phyloP scores from a whole-genome alignment of 305 asterid species.

The Fraxinus xanthoxyloides region DNA sequence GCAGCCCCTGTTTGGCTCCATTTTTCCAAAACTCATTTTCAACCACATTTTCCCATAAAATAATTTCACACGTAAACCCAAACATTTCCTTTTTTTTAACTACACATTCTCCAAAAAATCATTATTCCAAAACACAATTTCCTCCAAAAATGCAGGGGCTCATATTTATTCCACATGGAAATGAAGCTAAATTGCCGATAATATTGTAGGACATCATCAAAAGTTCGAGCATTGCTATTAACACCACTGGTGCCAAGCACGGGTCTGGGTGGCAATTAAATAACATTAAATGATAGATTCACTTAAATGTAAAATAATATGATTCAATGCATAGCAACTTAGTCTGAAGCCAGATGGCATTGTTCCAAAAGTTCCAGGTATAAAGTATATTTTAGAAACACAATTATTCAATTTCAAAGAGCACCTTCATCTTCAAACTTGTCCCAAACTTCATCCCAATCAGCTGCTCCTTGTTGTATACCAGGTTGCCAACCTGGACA shows the following conservation, averaged over 20 bases:
- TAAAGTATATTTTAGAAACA: not conserved
- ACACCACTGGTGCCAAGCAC: not conserved
- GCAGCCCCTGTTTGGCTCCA: not conserved
- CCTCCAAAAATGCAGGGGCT: not conserved
- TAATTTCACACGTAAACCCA: not conserved
- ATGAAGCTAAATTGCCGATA: not conserved
- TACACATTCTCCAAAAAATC: not conserved
- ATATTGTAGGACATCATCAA: not conserved
- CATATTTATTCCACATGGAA: not conserved
- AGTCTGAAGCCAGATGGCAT: not conserved
- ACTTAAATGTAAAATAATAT: not conserved
- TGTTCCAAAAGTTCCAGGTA: not conserved
- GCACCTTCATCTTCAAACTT: conserved; percentile 93
- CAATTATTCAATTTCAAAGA: not conserved
- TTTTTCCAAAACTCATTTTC: not conserved
- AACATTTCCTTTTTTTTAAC: not conserved
- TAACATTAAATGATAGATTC: not conserved
- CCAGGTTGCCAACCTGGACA: conserved; percentile 96
- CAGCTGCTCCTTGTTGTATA: conserved; percentile 84
- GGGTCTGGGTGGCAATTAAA: not conserved
- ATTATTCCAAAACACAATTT: not conserved
- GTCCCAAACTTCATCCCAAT: conserved; percentile 98
- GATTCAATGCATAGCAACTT: not conserved
- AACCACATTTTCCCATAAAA: not conserved
- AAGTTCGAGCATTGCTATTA: not conserved